Evolutionary conservation across 2,329 filamentous ascomycete species (phyloP).

Genomic region (Amesomyces nigricolor): DNA sequence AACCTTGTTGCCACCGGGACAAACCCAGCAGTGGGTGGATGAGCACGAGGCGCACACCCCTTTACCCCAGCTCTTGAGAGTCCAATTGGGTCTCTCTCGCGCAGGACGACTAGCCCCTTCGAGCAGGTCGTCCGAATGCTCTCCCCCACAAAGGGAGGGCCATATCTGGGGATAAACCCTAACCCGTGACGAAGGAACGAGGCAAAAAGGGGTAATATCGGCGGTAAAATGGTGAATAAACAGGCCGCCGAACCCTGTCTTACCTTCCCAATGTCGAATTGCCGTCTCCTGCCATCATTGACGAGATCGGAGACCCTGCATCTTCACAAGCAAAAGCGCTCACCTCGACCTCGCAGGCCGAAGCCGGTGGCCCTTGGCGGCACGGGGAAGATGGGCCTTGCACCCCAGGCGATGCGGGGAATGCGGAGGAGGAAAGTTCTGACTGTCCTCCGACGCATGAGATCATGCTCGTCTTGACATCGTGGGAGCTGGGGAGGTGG

Average conservation of each 20-base stretch:
- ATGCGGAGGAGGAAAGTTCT: conserved; percentile 4
- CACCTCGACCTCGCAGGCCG: not conserved
- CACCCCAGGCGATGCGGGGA: conserved; percentile 6
- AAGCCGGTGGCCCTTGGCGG: not conserved
- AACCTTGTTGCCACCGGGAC: conserved; percentile 9
- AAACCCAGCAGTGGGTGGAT: not conserved
- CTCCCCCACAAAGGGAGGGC: not conserved
- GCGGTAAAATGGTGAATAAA: not conserved
- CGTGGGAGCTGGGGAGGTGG: not conserved
- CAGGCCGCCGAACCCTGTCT: not conserved
- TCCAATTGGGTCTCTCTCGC: not conserved
- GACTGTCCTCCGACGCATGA: not conserved
- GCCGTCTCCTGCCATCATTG: not conserved
- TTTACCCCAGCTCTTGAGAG: conserved; percentile 3
- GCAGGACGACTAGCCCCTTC: conserved; percentile 10
- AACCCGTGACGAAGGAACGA: not conserved
- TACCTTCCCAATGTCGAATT: not conserved
- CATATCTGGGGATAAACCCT: not conserved
- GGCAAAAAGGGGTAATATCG: not conserved
- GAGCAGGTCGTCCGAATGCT: conserved; percentile 15
- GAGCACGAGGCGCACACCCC: conserved; percentile 1
- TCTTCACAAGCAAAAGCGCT: conserved; percentile 4
- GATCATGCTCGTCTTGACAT: conserved; percentile 2
- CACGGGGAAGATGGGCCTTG: not conserved
- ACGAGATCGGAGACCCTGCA: not conserved